A percentile compares a stretch with the other conserved stretches of the same genome.
Conservation (phyloP, 83 land plant genomes). For the Picea engelmannii region DNA sequence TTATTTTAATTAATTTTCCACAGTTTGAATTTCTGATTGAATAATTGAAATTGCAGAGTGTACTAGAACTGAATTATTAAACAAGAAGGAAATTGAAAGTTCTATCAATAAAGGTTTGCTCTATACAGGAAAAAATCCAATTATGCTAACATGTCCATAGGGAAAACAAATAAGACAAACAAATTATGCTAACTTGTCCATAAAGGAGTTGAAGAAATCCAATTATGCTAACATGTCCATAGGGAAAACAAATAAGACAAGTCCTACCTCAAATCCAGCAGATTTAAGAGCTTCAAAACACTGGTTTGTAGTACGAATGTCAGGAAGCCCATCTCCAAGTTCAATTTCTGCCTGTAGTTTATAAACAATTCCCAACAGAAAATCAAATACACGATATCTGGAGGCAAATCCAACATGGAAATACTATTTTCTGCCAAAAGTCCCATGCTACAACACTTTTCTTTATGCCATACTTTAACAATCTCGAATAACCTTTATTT, state of each 20-base stretch:
- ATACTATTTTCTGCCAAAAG: constrained; percentile 3
- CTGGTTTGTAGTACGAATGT: constrained; percentile 73
- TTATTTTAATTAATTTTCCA: no score
- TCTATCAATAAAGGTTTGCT: not conserved
- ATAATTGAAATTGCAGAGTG: no score
- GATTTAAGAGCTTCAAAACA: constrained; percentile 79
- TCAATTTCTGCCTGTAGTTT: constrained; percentile 85
- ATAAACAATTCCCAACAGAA: not conserved
- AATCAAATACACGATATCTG: not conserved
- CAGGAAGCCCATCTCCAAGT: constrained; percentile 97
- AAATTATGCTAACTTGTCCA: no score
- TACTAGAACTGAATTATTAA: not conserved
- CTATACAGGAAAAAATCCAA: not conserved
- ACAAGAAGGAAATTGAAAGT: not conserved
- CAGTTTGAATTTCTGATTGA: no score
- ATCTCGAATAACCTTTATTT: constrained; percentile 1
- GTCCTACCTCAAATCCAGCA: constrained; percentile 91
- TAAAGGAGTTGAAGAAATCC: no score
- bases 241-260: not conserved
- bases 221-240: not conserved
- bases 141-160: not conserved
- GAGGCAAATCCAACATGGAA: no score
- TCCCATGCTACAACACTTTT: not conserved
- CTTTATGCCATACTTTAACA: not conserved
- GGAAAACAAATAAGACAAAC: not conserved